Evolutionary conservation across 208 protist species (phyloP).

Genomic region (Leishmania tarentolae): DNA sequence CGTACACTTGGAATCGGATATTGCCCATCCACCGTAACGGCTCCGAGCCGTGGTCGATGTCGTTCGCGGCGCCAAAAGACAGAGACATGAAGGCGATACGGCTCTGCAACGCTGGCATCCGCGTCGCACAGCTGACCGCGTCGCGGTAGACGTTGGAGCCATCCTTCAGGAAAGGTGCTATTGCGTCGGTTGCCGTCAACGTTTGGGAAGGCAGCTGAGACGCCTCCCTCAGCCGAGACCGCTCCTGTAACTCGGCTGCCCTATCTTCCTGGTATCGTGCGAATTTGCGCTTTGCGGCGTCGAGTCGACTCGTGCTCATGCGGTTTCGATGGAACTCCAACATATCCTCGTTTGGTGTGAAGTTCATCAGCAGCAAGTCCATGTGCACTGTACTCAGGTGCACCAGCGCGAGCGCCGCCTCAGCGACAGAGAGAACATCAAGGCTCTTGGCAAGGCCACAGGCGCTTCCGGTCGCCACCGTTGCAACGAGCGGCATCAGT

Average conservation of each 20-base stretch:
- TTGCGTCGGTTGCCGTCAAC: slow-evolving; percentile 12
- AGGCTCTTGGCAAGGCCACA: slow-evolving; percentile 87
- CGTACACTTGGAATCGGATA: slow-evolving; percentile 76
- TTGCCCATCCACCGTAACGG: slow-evolving; percentile 88
- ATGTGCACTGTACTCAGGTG: slow-evolving; percentile 60
- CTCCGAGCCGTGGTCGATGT: slow-evolving; percentile 87
- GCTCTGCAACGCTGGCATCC: slow-evolving; percentile 45
- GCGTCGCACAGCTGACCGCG: slow-evolving; percentile 36
- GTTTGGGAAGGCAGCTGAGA: not conserved
- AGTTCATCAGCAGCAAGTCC: slow-evolving; percentile 69
- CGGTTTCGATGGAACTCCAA: slow-evolving; percentile 26
- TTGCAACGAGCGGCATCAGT: slow-evolving; percentile 68
- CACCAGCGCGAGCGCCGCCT: slow-evolving; percentile 68
- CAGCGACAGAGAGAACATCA: slow-evolving; percentile 43
- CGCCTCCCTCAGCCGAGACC: not conserved
- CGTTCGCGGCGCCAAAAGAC: slow-evolving; percentile 83
- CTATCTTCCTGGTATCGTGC: slow-evolving; percentile 26
- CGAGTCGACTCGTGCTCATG: slow-evolving; percentile 15
- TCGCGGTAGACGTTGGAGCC: slow-evolving; percentile 51
- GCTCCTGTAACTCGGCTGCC: slow-evolving; percentile 32
- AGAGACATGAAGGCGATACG: slow-evolving; percentile 87
- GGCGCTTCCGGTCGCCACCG: slow-evolving; percentile 77
- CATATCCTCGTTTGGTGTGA: slow-evolving; percentile 47
- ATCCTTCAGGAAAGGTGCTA: slow-evolving; percentile 51
- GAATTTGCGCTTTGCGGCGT: slow-evolving; percentile 30